Base-by-base conservation (phyloP, 495 filamentous ascomycete species). In the Hypoxylon perforatum region DNA sequence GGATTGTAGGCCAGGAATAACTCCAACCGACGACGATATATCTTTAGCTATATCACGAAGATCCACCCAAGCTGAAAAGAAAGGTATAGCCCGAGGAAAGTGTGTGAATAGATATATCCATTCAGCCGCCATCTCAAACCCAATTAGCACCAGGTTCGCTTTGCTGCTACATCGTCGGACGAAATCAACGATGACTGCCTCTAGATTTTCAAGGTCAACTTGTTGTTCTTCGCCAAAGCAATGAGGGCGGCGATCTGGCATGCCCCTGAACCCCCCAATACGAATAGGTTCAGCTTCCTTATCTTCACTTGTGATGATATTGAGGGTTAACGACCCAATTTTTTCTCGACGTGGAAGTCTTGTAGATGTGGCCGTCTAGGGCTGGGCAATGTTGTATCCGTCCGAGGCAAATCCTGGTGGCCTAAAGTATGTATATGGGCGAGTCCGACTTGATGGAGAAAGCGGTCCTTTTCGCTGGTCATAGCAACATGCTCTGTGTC, bases 71-170 rank as follows among this genome's bases (percentile, higher is more conserved):
- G 45, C 46, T 21, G 45, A 49, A 14, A 59, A 59, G 45, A 47
- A 49, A 3, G 25, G 45, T 14, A 59, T 50, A 41, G 15, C 44
- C 11, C 4, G 33, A 33, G 45, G 25, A 44, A 59, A 48, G 30
- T 48, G 36, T 14, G 4, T 59, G 17, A 10, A 59, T 18, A 59
- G 25, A 18, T 59, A 59, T 41, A 33, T 59, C 56, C 45, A 59
- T 18, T 59, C 45, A 6, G 56, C 56, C 36, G 56, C 23, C 45
- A 59, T 59, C 56, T 50, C 45, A 38, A 59, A 59, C 47, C 45
- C 45, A 49, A 58, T 23, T 15, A 58, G 55, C 7, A 47, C 42
- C 22, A 58, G 18, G 4, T 58, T 58, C 23, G 42, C 5, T 35
- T 35, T 33, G 17, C 18, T 58, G 36, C 38, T 21, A 17, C 15